Base-by-base conservation (phyloP, 352 stramenopile genomes). In the Globisporangium polare region DNA sequence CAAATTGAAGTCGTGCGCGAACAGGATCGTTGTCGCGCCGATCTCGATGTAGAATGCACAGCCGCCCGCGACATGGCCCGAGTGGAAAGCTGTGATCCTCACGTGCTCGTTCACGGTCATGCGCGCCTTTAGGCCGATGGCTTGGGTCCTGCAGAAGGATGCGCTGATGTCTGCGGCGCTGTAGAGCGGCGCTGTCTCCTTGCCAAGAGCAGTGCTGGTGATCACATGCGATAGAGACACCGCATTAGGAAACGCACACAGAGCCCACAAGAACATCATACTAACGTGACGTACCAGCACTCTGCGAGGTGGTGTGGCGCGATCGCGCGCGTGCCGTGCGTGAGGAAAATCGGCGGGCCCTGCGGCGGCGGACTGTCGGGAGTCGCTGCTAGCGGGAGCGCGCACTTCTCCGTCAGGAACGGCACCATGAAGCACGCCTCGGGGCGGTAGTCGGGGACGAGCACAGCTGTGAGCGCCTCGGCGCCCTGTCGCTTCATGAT, bases 31-130 rank as follows among this genome's bases (percentile, higher is more conserved):
- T n/a, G 78, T 87, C 6, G 69, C 55, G 60, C 85, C 82, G 29
- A 95, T 76, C 65, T 93, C 78, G 52, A 95, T 78, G 58, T 86
- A 75, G 43, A 90, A 95, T 20, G 70, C 75, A 62, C 81, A 94
- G 1, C 87, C 87, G 29, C 87, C 87, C 1, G 75, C 80, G 31
- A 91, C 81, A 61, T 95, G 85, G 0, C 87, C 87, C 2, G 85
- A 76, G 35, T 94, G 87, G 56, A 86, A 91, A n/a, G 87, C 78
- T 1, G 87, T 91, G 41, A 95, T 68, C 56, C 87, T 92, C 5
- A 95, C 31, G 20, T 86, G 64, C 15, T 91, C 81, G 31, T 74
- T 91, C 26, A 92, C 70, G 12, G 77, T 58, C 18, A 86, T 72
- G 35, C 66, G 71, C 2, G 83, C 75, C 60, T 89, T 88, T 29